Percentiles rank a stretch among this genome's conserved stretches.
phyloP scores from a whole-genome alignment of 352 stramenopile species.

The Plasmopara muralis region DNA sequence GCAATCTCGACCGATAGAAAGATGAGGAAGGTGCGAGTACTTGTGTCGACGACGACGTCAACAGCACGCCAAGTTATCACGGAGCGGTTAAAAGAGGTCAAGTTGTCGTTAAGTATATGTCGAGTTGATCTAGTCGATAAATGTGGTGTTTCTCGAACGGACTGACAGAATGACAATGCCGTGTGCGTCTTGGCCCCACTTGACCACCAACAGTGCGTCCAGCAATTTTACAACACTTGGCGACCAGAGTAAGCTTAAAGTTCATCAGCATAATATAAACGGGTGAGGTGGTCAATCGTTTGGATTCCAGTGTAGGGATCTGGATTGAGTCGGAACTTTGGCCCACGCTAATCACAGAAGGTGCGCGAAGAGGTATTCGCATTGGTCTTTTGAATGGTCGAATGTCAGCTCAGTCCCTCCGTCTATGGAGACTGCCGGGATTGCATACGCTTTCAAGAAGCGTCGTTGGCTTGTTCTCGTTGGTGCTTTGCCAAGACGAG shows the following conservation, averaged over 20 bases:
- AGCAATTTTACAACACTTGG: slow-evolving; percentile 59
- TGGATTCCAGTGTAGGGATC: slow-evolving; percentile 37
- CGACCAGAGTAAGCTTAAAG: slow-evolving; percentile 33
- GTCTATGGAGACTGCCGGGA: slow-evolving; percentile 42
- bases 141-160: background rate
- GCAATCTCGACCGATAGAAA: slow-evolving; percentile 1
- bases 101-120: background rate
- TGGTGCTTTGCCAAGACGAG: slow-evolving; percentile 60
- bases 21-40: slow-evolving; percentile 29
- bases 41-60: slow-evolving; percentile 67
- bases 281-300: background rate
- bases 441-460: slow-evolving; percentile 19
- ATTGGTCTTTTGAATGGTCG: slow-evolving; percentile 63
- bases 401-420: slow-evolving; percentile 46
- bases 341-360: slow-evolving; percentile 61
- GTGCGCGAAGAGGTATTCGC: slow-evolving; percentile 33
- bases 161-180: slow-evolving; percentile 17
- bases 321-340: slow-evolving; percentile 83
- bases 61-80: slow-evolving; percentile 41
- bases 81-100: slow-evolving; percentile 17
- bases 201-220: slow-evolving; percentile 42
- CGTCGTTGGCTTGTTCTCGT: slow-evolving; percentile 34
- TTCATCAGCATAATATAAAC: too few relatives aligned
- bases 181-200: slow-evolving; percentile 62
- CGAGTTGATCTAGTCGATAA: background rate